Base-by-base conservation (phyloP, 2,329 filamentous ascomycete species). In the Phialemonium atrogriseum region DNA sequence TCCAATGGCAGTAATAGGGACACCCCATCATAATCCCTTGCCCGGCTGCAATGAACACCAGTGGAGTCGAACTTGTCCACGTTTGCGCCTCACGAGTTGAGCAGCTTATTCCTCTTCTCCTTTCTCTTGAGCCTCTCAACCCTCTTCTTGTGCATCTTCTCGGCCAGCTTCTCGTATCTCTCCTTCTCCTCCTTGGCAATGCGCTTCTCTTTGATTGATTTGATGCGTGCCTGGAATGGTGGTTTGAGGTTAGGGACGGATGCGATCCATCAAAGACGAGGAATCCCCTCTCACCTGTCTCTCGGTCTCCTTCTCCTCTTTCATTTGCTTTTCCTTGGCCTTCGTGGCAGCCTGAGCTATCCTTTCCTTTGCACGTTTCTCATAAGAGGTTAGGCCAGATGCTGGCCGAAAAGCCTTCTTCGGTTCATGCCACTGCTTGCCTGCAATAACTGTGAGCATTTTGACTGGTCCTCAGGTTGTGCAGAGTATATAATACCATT, bases 141-240 rank as follows among this genome's bases (percentile, higher is more conserved):
- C 39, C 88, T 73, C 71, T 94, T 96, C 60, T 76, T 78, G 65
- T 96, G 89, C 91, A 98, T 96, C 67, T 91, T 96, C 64, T 87
- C 85, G 13, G 87, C 89, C 76, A 98, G 76, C 67, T 88, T 85
- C 58, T 87, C 85, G 54, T 89, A 96, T 45, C 89, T 71, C 51
- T 88, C 86, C 59, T 83, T 87, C 67, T 96, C 91, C 49, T 86
- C 88, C 70, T 95, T 96, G 32, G 80, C 84, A 13, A 77, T 81
- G 45, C 85, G 75, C 59, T 82, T 88, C 42, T 94, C 86, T 50
- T 83, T 88, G 52, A 96, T 84, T 9, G 72, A 72, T 50, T 88
- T 73, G 33, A 91, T 77, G 45, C 79, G 78, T 52, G 73, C 70
- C 84, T 94, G 51, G 33, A 42, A 23, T 8, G 27, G 14, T 38